Evolutionary conservation across 2,329 filamentous ascomycete species (phyloP).

Genomic region (Calonectria pteridis): DNA sequence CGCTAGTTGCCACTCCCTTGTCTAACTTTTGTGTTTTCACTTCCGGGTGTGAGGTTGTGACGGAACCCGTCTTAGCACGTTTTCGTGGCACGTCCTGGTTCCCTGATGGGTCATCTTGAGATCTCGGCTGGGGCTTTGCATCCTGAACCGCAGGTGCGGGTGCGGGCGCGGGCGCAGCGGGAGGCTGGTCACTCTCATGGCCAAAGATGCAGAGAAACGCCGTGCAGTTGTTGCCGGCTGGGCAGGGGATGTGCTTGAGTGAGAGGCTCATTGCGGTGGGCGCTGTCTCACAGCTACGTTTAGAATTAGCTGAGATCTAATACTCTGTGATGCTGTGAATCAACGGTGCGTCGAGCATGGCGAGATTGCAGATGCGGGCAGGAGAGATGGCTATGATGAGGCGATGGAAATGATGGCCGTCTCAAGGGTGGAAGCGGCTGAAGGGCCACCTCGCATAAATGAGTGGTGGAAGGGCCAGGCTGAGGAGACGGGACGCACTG

Average conservation of each 20-base stretch:
- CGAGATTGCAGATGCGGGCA: background rate
- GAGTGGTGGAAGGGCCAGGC: background rate
- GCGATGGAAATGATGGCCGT: background rate
- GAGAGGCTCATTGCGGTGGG: constrained; percentile 51
- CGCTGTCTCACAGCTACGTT: background rate
- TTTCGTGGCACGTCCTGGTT: constrained; percentile 48
- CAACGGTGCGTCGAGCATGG: background rate
- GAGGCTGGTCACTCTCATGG: constrained; percentile 53
- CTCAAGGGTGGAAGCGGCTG: constrained; percentile 5
- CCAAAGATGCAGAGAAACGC: constrained; percentile 66
- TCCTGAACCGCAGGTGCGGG: constrained; percentile 13
- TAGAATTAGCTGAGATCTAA: background rate
- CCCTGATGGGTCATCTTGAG: constrained; percentile 21
- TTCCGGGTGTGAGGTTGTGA: constrained; percentile 22
- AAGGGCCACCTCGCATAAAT: constrained; percentile 9
- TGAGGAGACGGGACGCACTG: background rate
- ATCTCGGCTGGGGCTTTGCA: constrained; percentile 3
- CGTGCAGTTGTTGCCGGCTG: constrained; percentile 60
- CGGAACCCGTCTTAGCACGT: constrained; percentile 44
- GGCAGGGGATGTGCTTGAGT: constrained; percentile 65
- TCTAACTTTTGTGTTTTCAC: constrained; percentile 18
- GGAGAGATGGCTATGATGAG: background rate
- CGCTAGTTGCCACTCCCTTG: constrained; percentile 10
- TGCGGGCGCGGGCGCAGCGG: constrained; percentile 17
- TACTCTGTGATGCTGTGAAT: background rate